Evolutionary conservation across 1,284 basidiomycete species (phyloP), one percentile per base, ranked within the genome.

Genomic region (Naganishia albida): DNA sequence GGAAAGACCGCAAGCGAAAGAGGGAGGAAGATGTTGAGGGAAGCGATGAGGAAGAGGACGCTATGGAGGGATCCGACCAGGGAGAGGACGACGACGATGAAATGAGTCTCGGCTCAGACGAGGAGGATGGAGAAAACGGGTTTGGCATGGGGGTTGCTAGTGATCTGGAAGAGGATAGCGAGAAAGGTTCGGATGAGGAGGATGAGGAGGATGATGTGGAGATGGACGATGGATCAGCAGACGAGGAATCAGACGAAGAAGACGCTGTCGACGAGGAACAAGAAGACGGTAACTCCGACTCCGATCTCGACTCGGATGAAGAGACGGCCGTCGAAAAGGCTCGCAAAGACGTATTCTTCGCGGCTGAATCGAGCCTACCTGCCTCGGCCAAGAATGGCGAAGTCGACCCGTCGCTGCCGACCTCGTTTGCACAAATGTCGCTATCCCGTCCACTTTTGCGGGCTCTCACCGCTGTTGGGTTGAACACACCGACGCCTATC

Each of bases 401-500:
- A 30, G 51, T 43, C 51, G 50, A 63, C 23, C 63, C 64, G 3
- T 52, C 54, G 10, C 65, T 74, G 34, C 75, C 77, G 0, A 71
- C 84, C 16, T 89, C 91, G 1, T 95, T 96, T 78, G 80, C 89
- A 20, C 85, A 86, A 30, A 90, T 94, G 87, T 90, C 90, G 75
- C 85, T 97, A 52, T 94, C 92, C 0, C 88, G 93, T 39, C 91
- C 91, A 0, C 83, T 97, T 52, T 84, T 94, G 54, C 91, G 93
- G 72, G 90, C 91, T 4, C 82, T 99, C 63, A 88, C 89, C 8
- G 83, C 87, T 2, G 83, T 99, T 46, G 86, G 87, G 40, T 93
- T 96, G 76, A 80, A 84, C 56, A 87, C 85, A 38, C 96, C 96
- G 3, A 99, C 96, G 0, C 95, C 95, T 0, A 98, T 99, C 62